Base-by-base conservation (phyloP, 371 early-diverging fungal species). In the Mortierella sp. region DNA sequence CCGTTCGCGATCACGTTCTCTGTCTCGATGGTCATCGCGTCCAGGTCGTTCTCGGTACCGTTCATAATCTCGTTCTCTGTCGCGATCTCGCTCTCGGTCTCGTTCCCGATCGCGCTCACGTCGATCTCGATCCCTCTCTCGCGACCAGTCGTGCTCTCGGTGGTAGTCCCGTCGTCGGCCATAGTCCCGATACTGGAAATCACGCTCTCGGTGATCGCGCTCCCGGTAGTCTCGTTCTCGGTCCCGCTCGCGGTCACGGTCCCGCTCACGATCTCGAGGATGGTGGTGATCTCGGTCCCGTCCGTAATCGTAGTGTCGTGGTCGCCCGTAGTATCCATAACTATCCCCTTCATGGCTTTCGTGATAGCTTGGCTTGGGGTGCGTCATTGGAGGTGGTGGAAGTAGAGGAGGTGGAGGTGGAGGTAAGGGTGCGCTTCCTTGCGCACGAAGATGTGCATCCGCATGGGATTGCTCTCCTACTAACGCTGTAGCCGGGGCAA, bases 101-200 rank as follows among this genome's bases (percentile, higher is more conserved):
- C 76, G 63, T 0, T 76, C 72, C 1, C 72, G 64, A 19, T 45
- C 53, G 7, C 65, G 47, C 18, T 25, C 25, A 23, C 58, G 68
- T 51, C 77, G 43, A 15, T 77, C 77, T 14, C 72, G 60, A 7
- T 72, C 77, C 15, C 69, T 60, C 14, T 76, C 76, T 23, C 76
- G 57, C 6, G 77, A 77, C 77, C 77, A 77, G 19, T 77, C 60
- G 19, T 28, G 60, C 3, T 59, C 59, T 12, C 59, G 59, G 7
- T 9, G 23, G 19, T 25, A 21, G n/a, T n/a, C n/a, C n/a, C n/a
- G n/a, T n/a, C n/a, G n/a, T n/a, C n/a, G n/a, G n/a, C 37, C 37
- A 37, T 37, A 37, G 5, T 37, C 37, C 37, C 37, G 37, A 37
- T 37, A 37, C 37, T 9, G 37, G 9, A 37, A 37, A 37, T 37